phyloP scores from a whole-genome alignment of 257 asterid genomes.

The Scutellaria galericulata region DNA sequence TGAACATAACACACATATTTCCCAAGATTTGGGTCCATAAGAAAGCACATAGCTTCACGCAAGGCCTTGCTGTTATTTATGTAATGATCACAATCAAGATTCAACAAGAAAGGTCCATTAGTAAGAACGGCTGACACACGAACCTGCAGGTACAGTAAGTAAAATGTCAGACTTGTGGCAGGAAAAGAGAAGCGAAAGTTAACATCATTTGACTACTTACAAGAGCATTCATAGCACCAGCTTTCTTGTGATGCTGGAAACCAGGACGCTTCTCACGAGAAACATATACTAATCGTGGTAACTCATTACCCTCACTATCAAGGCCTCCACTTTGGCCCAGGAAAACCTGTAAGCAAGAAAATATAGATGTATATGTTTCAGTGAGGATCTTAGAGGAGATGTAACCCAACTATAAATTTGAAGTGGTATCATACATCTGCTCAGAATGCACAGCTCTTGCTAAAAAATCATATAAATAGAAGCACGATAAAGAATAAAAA shows the following conservation, averaged over 20 bases:
- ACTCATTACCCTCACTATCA: slow-evolving; percentile 94
- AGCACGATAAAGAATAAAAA: slow-evolving; percentile 6
- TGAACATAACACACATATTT: slow-evolving; percentile 96
- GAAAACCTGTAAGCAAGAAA: slow-evolving; percentile 69
- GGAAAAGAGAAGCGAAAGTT: slow-evolving; percentile 4
- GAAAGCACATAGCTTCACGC: slow-evolving; percentile 96
- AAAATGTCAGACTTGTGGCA: slow-evolving; percentile 35
- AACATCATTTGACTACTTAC: slow-evolving; percentile 54
- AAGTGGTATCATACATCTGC: slow-evolving; percentile 24
- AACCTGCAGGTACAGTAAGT: slow-evolving; percentile 59
- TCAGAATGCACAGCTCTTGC: slow-evolving; percentile 14
- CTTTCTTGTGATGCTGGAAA: slow-evolving; percentile 96
- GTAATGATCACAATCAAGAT: slow-evolving; percentile 99
- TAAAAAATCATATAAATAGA: background rate
- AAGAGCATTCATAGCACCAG: slow-evolving; percentile 99
- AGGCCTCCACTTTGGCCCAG: slow-evolving; percentile 98
- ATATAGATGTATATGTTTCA: slow-evolving; percentile 17
- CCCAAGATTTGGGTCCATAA: slow-evolving; percentile 98
- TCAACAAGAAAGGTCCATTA: slow-evolving; percentile 95
- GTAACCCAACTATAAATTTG: slow-evolving; percentile 2
- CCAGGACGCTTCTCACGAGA: slow-evolving; percentile 99
- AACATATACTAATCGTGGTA: slow-evolving; percentile 91
- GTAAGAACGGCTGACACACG: slow-evolving; percentile 99
- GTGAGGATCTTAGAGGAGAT: slow-evolving; percentile 27
- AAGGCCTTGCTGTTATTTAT: slow-evolving; percentile 97